Conservation (phyloP, 768 basidiomycete genomes). For the Lyophyllum decastes region DNA sequence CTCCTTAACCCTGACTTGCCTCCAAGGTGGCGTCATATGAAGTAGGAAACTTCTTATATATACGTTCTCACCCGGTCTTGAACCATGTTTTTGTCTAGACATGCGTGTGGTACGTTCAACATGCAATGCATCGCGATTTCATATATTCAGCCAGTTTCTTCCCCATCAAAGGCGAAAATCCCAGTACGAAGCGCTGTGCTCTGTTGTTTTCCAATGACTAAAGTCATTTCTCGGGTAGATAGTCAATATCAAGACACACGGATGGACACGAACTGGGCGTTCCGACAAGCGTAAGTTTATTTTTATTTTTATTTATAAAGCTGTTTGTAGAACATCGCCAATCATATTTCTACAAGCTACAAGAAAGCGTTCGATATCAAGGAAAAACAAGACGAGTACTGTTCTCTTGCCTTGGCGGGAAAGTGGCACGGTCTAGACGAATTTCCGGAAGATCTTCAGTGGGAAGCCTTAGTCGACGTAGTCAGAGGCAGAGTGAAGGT, state of each 20-base stretch:
- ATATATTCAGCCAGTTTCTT: neutral
- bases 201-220: neutral
- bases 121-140: neutral
- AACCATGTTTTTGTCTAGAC: slow-evolving; percentile 32
- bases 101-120: slow-evolving; percentile 54
- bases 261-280: slow-evolving; percentile 74
- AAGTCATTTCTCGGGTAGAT: slow-evolving; percentile 14
- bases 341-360: slow-evolving; percentile 41
- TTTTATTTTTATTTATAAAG: no score
- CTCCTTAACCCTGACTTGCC: slow-evolving; percentile 44
- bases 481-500: slow-evolving; percentile 79
- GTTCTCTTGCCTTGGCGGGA: slow-evolving; percentile 45
- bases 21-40: slow-evolving; percentile 76
- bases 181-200: slow-evolving; percentile 33
- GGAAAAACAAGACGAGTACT: slow-evolving; percentile 68
- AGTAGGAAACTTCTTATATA: slow-evolving; percentile 42
- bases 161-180: slow-evolving; percentile 49
- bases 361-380: slow-evolving; percentile 68
- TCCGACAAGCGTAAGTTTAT: slow-evolving; percentile 61
- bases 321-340: neutral
- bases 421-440: slow-evolving; percentile 52
- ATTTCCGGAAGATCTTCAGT: slow-evolving; percentile 73
- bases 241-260: slow-evolving; percentile 49
- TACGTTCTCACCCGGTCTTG: neutral
- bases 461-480: slow-evolving; percentile 80